Evolutionary conservation across 169 alveolate genomes (phyloP).

Genomic region (Theileria annulata): DNA sequence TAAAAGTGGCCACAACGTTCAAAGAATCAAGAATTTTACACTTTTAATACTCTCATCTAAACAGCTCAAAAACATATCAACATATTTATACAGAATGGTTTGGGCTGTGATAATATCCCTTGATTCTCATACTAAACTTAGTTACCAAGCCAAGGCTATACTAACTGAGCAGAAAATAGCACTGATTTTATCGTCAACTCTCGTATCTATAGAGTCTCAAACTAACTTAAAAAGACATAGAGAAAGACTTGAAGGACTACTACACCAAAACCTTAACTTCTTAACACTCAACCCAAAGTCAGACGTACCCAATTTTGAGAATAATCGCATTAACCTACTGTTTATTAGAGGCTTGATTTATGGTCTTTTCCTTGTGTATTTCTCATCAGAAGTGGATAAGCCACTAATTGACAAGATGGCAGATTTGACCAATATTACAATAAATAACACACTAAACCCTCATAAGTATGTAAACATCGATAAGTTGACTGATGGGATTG

Average conservation of each 20-base stretch:
- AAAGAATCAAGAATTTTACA: slow-evolving; percentile 42
- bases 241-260: slow-evolving; percentile 24
- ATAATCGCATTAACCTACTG: neutral
- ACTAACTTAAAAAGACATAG: slow-evolving; percentile 22
- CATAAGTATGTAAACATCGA: slow-evolving; percentile 5
- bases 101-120: slow-evolving; percentile 47
- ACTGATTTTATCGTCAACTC: slow-evolving; percentile 41
- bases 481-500: slow-evolving; percentile 3
- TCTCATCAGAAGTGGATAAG: neutral
- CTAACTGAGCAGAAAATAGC: slow-evolving; percentile 42
- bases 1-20: slow-evolving; percentile 8
- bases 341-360: slow-evolving; percentile 1
- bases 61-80: neutral
- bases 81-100: slow-evolving; percentile 47
- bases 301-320: neutral
- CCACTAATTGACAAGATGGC: neutral
- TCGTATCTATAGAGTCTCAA: slow-evolving; percentile 10
- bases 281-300: neutral
- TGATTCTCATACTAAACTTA: neutral
- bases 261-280: neutral
- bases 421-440: neutral
- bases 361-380: neutral
- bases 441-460: slow-evolving; percentile 9
- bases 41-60: slow-evolving; percentile 41
- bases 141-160: slow-evolving; percentile 19